phyloP scores from a whole-genome alignment of 306 rosid species.

The Cicer chorassanicum region DNA sequence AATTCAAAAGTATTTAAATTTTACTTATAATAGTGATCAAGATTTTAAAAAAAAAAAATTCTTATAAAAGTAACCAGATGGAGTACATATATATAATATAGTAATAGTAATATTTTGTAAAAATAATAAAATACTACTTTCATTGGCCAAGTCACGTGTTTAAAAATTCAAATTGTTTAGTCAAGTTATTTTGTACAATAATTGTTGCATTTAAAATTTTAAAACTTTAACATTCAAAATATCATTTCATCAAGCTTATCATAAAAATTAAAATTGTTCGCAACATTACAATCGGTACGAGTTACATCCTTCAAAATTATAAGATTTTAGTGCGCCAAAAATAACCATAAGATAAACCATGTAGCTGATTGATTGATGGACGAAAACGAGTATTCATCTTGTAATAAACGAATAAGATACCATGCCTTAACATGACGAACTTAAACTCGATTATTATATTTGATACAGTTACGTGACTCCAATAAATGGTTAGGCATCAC shows the following conservation, averaged over 20 bases:
- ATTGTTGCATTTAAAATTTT: not conserved
- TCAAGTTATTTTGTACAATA: not conserved
- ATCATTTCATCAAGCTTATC: not conserved
- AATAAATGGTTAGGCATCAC: not conserved
- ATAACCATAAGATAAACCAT: not conserved
- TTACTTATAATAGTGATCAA: too few relatives aligned
- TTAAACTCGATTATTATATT: too few relatives aligned
- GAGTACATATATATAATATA: too few relatives aligned
- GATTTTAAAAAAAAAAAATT: too few relatives aligned
- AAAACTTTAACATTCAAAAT: not conserved
- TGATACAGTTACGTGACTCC: not conserved
- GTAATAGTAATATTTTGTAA: too few relatives aligned
- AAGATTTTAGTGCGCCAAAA: not conserved
- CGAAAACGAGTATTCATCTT: not conserved
- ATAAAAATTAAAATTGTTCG: not conserved
- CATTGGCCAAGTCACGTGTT: too few relatives aligned
- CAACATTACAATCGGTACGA: not conserved
- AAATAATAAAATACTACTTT: too few relatives aligned
- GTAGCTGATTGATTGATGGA: not conserved
- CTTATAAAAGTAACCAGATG: too few relatives aligned
- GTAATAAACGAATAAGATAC: not conserved
- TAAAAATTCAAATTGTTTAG: too few relatives aligned
- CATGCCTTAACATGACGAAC: not conserved
- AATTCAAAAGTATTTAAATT: too few relatives aligned
- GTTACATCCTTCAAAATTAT: not conserved